Conservation (phyloP, 2,329 filamentous ascomycete species). For the Fusarium cicatricum region DNA sequence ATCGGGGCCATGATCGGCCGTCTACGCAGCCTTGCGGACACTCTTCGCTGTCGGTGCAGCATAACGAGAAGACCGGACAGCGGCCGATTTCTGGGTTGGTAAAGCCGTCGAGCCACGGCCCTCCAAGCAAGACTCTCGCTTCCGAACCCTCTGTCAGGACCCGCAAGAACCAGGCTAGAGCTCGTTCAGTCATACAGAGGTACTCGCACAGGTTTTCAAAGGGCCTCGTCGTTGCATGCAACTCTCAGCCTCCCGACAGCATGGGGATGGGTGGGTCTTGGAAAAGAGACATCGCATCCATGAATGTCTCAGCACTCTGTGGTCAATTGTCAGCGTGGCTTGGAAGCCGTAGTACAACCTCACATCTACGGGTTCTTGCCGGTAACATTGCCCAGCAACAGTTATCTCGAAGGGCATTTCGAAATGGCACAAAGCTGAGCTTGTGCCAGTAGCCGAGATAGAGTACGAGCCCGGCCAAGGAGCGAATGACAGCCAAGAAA, state of each 20-base stretch:
- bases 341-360: conserved; percentile 17
- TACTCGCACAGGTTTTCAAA: not conserved
- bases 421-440: conserved; percentile 1
- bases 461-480: conserved; percentile 13
- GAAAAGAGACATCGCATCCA: not conserved
- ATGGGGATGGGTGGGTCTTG: conserved; percentile 11
- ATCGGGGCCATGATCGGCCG: not conserved
- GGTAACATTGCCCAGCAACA: conserved; percentile 15
- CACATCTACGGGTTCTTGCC: conserved; percentile 20
- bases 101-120: too few species aligned
- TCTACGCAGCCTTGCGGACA: conserved; percentile 3
- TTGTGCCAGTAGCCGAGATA: conserved; percentile 25
- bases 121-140: not conserved
- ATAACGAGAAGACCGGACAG: not conserved
- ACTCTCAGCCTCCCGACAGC: conserved; percentile 15
- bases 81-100: not conserved
- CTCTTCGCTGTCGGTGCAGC: not conserved
- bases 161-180: not conserved
- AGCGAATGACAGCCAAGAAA: conserved; percentile 13
- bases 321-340: conserved; percentile 21
- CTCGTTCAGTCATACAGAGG: not conserved
- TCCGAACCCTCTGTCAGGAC: not conserved
- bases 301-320: conserved; percentile 10
- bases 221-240: conserved; percentile 1
- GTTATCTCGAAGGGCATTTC: conserved; percentile 12